Evolutionary conservation across 2,329 filamentous ascomycete genomes (phyloP).

Genomic region (Cordyceps farinosa): DNA sequence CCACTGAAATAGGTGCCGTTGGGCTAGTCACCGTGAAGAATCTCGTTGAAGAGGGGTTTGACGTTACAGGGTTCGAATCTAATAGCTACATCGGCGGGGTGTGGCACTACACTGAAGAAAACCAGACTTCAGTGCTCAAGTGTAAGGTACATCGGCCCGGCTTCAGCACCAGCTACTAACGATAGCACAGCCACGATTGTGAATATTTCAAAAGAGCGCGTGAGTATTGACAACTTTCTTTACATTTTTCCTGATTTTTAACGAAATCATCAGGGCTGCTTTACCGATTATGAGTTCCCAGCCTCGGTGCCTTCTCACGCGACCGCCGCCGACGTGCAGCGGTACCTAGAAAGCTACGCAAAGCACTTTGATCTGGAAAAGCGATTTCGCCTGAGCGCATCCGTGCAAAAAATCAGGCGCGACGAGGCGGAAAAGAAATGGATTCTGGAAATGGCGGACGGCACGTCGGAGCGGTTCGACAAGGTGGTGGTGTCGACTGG

Average conservation of each 20-base stretch:
- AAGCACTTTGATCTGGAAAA: conserved; percentile 30
- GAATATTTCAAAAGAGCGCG: conserved; percentile 32
- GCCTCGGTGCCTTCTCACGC: conserved; percentile 26
- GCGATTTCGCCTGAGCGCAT: conserved; percentile 26
- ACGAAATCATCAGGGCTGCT: conserved; percentile 25
- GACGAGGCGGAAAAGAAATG: conserved; percentile 25
- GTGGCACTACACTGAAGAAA: conserved; percentile 40
- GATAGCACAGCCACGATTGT: conserved; percentile 26
- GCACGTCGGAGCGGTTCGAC: conserved; percentile 30
- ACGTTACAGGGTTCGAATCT: conserved; percentile 42
- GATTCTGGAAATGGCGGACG: conserved; percentile 27
- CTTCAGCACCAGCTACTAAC: conserved; percentile 1
- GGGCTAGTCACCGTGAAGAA: conserved; percentile 22
- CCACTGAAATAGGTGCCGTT: not conserved
- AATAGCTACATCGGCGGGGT: conserved; percentile 40
- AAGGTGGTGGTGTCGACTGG: conserved; percentile 35
- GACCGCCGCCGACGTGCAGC: conserved; percentile 26
- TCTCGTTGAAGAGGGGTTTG: conserved; percentile 42
- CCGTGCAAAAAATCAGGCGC: conserved; percentile 22
- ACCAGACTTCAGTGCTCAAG: conserved; percentile 36
- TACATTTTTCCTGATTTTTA: not conserved
- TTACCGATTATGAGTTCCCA: conserved; percentile 35
- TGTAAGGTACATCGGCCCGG: conserved; percentile 24
- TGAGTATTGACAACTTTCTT: conserved; percentile 17
- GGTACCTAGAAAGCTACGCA: conserved; percentile 33